Evolutionary conservation across 1,284 basidiomycete genomes (phyloP).

Genomic region (Cryptococcus depauperatus): DNA sequence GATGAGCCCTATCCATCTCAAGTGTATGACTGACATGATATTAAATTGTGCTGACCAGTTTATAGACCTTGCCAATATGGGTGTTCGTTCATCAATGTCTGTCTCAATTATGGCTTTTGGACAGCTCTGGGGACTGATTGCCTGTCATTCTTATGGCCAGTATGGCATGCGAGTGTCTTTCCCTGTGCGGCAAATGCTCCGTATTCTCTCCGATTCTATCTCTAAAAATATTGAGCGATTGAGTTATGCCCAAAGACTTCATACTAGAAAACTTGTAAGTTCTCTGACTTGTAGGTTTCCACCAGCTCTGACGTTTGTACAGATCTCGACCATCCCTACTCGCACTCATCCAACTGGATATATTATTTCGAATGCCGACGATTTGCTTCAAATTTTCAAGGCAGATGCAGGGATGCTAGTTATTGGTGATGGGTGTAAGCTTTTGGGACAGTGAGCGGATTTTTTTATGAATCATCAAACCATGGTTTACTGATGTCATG

Average conservation of each 20-base stretch:
- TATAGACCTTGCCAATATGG: constrained; percentile 70
- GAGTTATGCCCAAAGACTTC: constrained; percentile 68
- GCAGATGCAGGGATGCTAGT: constrained; percentile 77
- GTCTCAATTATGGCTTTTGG: constrained; percentile 79
- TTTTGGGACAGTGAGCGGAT: constrained; percentile 53
- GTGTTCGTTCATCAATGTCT: constrained; percentile 75
- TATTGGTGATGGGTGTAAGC: constrained; percentile 78
- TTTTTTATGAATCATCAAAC: not conserved
- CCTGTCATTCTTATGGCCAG: constrained; percentile 71
- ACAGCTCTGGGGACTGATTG: constrained; percentile 73
- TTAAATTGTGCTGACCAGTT: not conserved
- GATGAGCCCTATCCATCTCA: constrained; percentile 83
- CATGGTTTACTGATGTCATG: not conserved
- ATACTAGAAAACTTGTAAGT: constrained; percentile 65
- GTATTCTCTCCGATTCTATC: constrained; percentile 72
- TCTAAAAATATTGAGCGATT: constrained; percentile 76
- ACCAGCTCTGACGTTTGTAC: not conserved
- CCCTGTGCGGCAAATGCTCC: constrained; percentile 71
- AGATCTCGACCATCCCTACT: constrained; percentile 71
- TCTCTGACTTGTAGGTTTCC: constrained; percentile 5
- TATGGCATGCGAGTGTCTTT: constrained; percentile 77
- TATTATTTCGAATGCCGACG: constrained; percentile 79
- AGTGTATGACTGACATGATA: constrained; percentile 51
- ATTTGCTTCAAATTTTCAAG: constrained; percentile 71
- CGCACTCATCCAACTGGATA: constrained; percentile 70